Conservation (phyloP, 371 early-diverging fungal species). For the Mucor sp. region DNA sequence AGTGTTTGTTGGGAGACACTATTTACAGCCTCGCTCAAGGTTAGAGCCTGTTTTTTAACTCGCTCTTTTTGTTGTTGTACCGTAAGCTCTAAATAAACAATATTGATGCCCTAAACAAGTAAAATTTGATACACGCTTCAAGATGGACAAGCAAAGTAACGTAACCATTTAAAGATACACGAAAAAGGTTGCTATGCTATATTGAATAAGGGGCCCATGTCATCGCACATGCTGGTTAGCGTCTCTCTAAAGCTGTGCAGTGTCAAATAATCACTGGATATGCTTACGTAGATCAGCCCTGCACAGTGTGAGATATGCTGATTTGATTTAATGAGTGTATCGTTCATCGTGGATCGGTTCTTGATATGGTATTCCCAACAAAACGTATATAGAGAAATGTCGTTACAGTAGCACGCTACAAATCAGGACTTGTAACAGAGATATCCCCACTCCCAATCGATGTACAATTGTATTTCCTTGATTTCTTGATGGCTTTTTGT, state of each 20-base stretch:
- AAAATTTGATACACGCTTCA: neutral
- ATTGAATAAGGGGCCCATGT: neutral
- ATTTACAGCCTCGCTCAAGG: neutral
- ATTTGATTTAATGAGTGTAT: neutral
- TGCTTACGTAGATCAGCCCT: neutral
- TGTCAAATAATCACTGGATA: neutral
- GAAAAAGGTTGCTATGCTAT: neutral
- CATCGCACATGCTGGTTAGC: neutral
- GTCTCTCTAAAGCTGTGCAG: neutral
- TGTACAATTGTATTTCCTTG: too few relatives aligned
- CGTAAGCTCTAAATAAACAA: neutral
- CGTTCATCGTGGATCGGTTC: neutral
- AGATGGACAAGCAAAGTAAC: neutral
- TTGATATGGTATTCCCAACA: neutral
- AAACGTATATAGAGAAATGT: neutral
- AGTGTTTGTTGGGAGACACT: neutral
- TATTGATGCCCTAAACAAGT: neutral
- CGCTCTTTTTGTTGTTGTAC: neutral
- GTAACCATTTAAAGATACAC: neutral
- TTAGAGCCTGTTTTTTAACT: neutral
- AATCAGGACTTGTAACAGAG: neutral
- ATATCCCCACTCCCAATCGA: neutral
- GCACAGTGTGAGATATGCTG: neutral
- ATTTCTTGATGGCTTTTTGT: too few relatives aligned
- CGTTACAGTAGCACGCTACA: neutral